phyloP scores from a whole-genome alignment of 139 green algal species.

The Chlorella sp. region DNA sequence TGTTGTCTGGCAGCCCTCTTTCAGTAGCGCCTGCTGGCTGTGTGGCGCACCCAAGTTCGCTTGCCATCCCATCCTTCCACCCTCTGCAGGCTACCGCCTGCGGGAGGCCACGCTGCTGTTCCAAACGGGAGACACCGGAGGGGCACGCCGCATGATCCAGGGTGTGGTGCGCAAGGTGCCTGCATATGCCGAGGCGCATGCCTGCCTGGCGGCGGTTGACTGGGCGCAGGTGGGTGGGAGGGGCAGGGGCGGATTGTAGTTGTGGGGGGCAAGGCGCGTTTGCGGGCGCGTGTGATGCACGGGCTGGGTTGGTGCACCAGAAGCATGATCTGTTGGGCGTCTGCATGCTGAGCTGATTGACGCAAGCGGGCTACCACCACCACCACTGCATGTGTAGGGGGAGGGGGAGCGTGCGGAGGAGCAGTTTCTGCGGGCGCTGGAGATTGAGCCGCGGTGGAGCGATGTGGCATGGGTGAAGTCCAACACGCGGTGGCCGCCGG shows the following conservation, averaged over 20 bases:
- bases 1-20: no score
- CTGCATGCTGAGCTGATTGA: no score
- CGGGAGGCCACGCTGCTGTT: constrained; percentile 40
- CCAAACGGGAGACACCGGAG: constrained; percentile 28
- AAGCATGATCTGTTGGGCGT: no score
- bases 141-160: constrained; percentile 19
- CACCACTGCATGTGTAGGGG: not conserved
- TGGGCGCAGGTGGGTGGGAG: constrained; percentile 25
- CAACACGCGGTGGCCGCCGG: constrained; percentile 29
- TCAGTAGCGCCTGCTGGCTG: no score
- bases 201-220: constrained; percentile 40
- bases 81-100: constrained; percentile 41
- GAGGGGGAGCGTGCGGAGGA: constrained; percentile 11
- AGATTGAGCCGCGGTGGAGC: constrained; percentile 11
- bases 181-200: constrained; percentile 44
- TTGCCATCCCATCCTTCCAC: not conserved
- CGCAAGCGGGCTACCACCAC: no score
- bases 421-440: constrained; percentile 10
- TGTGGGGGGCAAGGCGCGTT: not conserved
- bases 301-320: not conserved
- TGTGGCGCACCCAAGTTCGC: no score
- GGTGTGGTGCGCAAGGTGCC: constrained; percentile 33
- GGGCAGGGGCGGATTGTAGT: not conserved
- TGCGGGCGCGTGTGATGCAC: not conserved
- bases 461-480: not conserved